phyloP scores from a whole-genome alignment of 2,329 filamentous ascomycete genomes.

The Botryotinia calthae region DNA sequence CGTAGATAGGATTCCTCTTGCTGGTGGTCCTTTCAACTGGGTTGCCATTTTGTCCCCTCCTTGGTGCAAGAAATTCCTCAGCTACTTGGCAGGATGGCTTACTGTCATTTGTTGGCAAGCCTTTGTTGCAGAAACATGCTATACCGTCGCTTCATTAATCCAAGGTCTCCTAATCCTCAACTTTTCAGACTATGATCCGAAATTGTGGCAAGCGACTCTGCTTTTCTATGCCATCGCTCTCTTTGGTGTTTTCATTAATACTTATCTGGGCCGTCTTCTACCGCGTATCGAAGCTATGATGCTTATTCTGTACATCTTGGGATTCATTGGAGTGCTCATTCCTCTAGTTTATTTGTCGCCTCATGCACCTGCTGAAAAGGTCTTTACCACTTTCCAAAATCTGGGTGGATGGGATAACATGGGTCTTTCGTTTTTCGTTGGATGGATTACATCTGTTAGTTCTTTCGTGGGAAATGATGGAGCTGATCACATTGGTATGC shows the following conservation, averaged over 20 bases:
- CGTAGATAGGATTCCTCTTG: conserved; percentile 26
- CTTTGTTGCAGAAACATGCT: conserved; percentile 6
- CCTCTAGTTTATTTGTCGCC: conserved; percentile 16
- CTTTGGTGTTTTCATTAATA: conserved; percentile 21
- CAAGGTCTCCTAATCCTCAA: conserved; percentile 14
- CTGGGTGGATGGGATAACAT: conserved; percentile 16
- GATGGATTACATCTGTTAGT: background rate
- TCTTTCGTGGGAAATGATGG: conserved; percentile 13
- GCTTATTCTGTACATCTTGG: conserved; percentile 18
- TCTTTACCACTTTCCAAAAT: conserved; percentile 21
- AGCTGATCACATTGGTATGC: conserved; percentile 10
- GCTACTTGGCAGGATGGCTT: conserved; percentile 23
- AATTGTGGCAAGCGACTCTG: conserved; percentile 14
- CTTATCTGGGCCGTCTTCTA: conserved; percentile 10
- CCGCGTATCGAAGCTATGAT: conserved; percentile 17
- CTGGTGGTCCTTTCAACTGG: conserved; percentile 23
- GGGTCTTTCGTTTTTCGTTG: conserved; percentile 20
- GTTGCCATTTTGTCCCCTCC: conserved; percentile 21
- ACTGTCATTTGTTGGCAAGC: conserved; percentile 16
- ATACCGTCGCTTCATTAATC: background rate
- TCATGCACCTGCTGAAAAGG: conserved; percentile 23
- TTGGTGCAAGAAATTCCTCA: conserved; percentile 20
- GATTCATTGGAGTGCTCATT: conserved; percentile 19
- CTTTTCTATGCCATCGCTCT: conserved; percentile 10
- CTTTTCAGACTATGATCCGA: conserved; percentile 3